phyloP scores from a whole-genome alignment of 768 basidiomycete genomes.

The Termitomyces heimii region DNA sequence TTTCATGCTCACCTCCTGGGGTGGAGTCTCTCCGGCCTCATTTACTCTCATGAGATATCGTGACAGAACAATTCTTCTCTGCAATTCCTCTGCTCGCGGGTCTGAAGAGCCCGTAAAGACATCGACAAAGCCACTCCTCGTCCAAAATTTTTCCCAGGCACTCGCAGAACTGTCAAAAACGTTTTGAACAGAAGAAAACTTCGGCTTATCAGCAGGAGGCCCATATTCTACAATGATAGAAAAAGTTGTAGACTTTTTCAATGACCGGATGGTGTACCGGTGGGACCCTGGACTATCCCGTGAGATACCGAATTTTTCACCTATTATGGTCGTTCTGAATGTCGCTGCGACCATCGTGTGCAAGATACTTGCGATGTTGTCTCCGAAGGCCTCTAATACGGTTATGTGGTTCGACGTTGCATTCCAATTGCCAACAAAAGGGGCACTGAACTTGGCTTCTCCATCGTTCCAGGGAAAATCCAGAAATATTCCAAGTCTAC shows the following conservation, averaged over 20 bases:
- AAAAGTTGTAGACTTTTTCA: constrained; percentile 19
- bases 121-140: constrained; percentile 44
- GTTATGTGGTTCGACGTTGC: constrained; percentile 44
- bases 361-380: constrained; percentile 28
- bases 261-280: constrained; percentile 40
- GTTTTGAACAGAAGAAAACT: constrained; percentile 16
- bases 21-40: constrained; percentile 48
- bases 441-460: constrained; percentile 46
- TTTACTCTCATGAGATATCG: constrained; percentile 55
- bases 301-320: constrained; percentile 30
- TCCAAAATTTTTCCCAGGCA: constrained; percentile 46
- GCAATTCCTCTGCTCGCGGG: constrained; percentile 45
- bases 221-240: constrained; percentile 29
- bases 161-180: constrained; percentile 28
- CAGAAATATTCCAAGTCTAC: constrained; percentile 41
- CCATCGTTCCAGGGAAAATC: constrained; percentile 64
- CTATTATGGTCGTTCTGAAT: constrained; percentile 37
- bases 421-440: constrained; percentile 51
- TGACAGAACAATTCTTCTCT: constrained; percentile 50
- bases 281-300: constrained; percentile 38
- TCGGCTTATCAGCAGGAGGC: background rate
- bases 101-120: constrained; percentile 43
- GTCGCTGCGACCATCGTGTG: constrained; percentile 35
- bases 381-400: constrained; percentile 17
- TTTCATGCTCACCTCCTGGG: constrained; percentile 44